Evolutionary conservation across 169 alveolate species (phyloP).

Genomic region (Condylostoma magnum): DNA sequence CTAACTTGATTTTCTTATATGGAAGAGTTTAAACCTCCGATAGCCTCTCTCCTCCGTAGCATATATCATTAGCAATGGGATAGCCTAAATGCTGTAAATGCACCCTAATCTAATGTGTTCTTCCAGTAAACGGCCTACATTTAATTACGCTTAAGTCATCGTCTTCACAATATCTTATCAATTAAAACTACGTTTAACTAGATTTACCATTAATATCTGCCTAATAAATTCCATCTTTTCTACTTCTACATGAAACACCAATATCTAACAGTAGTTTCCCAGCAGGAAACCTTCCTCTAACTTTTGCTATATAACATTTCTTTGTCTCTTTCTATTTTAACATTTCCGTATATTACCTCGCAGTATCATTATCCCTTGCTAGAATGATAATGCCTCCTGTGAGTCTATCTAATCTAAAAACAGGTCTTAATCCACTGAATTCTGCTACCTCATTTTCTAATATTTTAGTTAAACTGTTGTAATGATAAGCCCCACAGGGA

Average conservation of each 20-base stretch:
- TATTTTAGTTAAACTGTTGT: constrained; percentile 58
- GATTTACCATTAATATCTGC: constrained; percentile 18
- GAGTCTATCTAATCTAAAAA: constrained; percentile 90
- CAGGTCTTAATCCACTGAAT: constrained; percentile 36
- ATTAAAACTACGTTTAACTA: constrained; percentile 62
- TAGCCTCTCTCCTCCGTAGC: constrained; percentile 76
- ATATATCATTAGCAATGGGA: constrained; percentile 88
- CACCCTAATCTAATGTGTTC: constrained; percentile 97
- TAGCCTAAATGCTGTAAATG: constrained; percentile 89
- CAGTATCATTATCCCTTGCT: constrained; percentile 75
- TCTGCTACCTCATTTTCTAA: background rate
- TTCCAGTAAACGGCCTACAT: constrained; percentile 95
- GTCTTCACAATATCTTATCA: constrained; percentile 77
- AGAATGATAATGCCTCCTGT: constrained; percentile 89
- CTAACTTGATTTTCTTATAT: background rate
- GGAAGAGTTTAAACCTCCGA: background rate
- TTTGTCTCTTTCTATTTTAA: constrained; percentile 51
- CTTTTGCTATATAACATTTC: constrained; percentile 76
- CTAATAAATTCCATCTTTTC: constrained; percentile 44
- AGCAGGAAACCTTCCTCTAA: constrained; percentile 63
- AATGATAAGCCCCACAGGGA: constrained; percentile 82
- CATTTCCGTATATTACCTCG: constrained; percentile 60
- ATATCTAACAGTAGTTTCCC: background rate
- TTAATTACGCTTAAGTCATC: constrained; percentile 84
- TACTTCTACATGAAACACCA: constrained; percentile 26